phyloP scores from a whole-genome alignment of 2,329 filamentous ascomycete genomes.

The Periconia sp. region DNA sequence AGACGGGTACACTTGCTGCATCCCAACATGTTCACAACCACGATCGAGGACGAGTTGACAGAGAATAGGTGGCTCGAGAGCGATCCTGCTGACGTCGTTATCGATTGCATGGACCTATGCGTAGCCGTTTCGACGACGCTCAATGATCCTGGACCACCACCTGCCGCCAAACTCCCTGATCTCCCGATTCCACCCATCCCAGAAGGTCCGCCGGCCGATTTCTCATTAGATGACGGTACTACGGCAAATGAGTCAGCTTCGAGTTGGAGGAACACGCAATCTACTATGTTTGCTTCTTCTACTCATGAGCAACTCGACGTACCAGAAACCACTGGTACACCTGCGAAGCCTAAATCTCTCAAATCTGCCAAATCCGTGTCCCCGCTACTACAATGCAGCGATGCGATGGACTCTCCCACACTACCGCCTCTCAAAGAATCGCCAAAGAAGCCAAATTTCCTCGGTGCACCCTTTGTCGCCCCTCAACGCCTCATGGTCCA shows the following conservation, averaged over 20 bases:
- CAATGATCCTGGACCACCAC: slow-evolving; percentile 56
- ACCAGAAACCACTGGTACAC: slow-evolving; percentile 26
- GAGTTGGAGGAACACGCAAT: slow-evolving; percentile 63
- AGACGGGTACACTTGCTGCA: slow-evolving; percentile 76
- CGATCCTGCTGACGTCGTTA: slow-evolving; percentile 79
- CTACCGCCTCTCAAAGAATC: slow-evolving; percentile 56
- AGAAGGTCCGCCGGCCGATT: slow-evolving; percentile 37
- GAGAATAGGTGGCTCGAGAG: slow-evolving; percentile 82
- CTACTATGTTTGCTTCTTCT: slow-evolving; percentile 52
- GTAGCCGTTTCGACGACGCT: slow-evolving; percentile 49
- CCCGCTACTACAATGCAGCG: slow-evolving; percentile 49
- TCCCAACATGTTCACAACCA: slow-evolving; percentile 83
- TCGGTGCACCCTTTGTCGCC: slow-evolving; percentile 19
- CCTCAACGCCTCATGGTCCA: slow-evolving; percentile 29
- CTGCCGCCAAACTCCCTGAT: slow-evolving; percentile 52
- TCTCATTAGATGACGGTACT: slow-evolving; percentile 36
- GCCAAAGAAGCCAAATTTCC: slow-evolving; percentile 28
- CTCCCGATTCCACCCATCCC: slow-evolving; percentile 49
- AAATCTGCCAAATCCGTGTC: slow-evolving; percentile 57
- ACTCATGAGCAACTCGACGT: slow-evolving; percentile 28
- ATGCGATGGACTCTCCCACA: slow-evolving; percentile 66
- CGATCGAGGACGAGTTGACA: slow-evolving; percentile 78
- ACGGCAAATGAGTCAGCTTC: slow-evolving; percentile 37
- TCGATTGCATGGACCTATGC: slow-evolving; percentile 77
- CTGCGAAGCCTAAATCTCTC: slow-evolving; percentile 46